These are phyloP conservation scores for Seminavis robusta DNA, from an alignment of 108 stramenopile species.

Conservation along the genomic window DNA sequence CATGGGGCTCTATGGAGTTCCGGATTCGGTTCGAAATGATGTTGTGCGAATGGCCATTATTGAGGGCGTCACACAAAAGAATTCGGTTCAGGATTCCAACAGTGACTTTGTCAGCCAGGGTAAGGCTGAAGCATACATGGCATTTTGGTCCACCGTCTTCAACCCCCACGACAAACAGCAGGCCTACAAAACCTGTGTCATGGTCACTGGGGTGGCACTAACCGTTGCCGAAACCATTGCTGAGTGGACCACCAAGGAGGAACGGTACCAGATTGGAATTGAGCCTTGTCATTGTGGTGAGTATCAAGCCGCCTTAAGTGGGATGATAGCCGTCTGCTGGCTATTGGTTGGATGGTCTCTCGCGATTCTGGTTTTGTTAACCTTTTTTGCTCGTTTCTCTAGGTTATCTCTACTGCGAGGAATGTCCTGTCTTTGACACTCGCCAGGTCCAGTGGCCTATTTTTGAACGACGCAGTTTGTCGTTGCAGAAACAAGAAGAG, in stretches of 20 bases:
- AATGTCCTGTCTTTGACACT: background rate
- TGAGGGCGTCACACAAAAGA: slow-evolving; percentile 1
- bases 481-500: background rate
- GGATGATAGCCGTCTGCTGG: no score
- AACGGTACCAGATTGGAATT: background rate
- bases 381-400: no score
- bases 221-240: background rate
- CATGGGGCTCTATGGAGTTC: background rate
- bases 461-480: background rate
- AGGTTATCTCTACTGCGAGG: no score
- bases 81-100: slow-evolving; percentile 1
- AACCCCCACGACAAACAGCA: background rate
- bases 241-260: background rate
- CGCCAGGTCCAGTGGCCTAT: background rate
- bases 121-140: background rate
- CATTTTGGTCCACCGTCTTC: background rate
- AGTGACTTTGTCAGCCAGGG: background rate
- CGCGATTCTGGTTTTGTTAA: no score
- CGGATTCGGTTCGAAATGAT: background rate
- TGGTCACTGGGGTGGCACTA: background rate
- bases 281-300: background rate
- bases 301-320: no score
- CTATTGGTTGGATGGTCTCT: no score
- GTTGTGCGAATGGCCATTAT: background rate
- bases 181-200: background rate